A percentile compares a stretch with the other conserved stretches of the same genome.
These are phyloP conservation scores for Fraxinus americana DNA, from an alignment of 257 asterid species.

Conservation along the genomic window DNA sequence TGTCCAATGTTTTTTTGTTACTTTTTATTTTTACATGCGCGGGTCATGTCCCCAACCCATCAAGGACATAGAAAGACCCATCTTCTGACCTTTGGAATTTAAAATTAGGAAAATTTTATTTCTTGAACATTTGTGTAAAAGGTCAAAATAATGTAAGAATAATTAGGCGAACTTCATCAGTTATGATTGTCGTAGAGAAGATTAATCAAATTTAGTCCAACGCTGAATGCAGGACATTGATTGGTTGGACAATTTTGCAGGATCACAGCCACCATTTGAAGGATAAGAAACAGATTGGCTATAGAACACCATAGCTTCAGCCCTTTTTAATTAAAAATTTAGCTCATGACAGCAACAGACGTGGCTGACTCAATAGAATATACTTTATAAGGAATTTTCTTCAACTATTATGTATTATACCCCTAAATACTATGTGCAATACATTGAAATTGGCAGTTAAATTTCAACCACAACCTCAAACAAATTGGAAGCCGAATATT, in stretches of 20 bases:
- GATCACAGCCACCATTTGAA: background rate
- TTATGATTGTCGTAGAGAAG: background rate
- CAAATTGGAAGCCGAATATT: background rate
- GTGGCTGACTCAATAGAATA: background rate
- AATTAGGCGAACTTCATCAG: background rate
- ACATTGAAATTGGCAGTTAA: background rate
- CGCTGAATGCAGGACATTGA: background rate
- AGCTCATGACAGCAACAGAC: conserved; percentile 20
- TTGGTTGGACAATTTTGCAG: background rate
- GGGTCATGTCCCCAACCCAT: background rate
- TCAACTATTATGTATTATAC: conserved; percentile 3
- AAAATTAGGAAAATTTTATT: background rate
- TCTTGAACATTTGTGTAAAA: background rate
- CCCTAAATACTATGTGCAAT: background rate
- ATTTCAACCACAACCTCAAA: background rate
- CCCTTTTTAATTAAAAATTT: conserved; percentile 2
- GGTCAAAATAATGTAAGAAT: too few relatives aligned
- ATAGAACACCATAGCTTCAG: background rate
- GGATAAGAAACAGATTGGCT: background rate
- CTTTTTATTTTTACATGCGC: background rate
- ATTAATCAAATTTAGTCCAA: background rate
- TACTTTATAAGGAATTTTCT: background rate
- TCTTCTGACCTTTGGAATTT: background rate
- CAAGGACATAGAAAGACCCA: background rate
- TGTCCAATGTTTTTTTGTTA: background rate